phyloP scores from a whole-genome alignment of 441 rosid genomes.

The Populus trichocarpa region DNA sequence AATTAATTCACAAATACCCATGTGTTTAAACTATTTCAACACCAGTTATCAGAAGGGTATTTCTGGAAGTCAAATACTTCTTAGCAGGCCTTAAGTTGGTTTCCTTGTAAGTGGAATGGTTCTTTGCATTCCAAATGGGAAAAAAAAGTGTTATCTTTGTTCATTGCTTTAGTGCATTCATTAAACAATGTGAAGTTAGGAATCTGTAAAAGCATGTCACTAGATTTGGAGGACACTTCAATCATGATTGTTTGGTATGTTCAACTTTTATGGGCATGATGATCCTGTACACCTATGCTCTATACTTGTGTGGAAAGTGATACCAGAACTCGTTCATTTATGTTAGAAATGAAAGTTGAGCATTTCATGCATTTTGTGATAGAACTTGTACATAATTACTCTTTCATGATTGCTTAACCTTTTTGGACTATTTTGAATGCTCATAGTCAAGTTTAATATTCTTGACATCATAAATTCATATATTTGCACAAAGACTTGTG shows the following conservation, averaged over 20 bases:
- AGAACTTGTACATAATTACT: not conserved
- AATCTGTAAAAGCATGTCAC: not conserved
- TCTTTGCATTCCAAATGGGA: not conserved
- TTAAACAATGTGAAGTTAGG: not conserved
- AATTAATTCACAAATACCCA: no score
- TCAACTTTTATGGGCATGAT: not conserved
- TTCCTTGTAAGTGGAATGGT: not conserved
- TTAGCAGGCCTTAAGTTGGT: not conserved
- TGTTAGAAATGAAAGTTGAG: not conserved
- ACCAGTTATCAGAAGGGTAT: not conserved
- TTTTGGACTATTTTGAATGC: not conserved
- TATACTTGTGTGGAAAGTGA: not conserved
- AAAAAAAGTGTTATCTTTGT: no score
- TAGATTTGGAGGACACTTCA: not conserved
- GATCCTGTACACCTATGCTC: not conserved
- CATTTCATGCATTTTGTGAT: not conserved
- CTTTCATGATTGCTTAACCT: no score
- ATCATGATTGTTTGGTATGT: not conserved
- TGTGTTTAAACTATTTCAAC: slow-evolving; percentile 50
- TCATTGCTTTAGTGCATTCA: not conserved
- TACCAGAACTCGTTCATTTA: not conserved
- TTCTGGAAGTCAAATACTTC: not conserved
- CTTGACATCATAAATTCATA: not conserved
- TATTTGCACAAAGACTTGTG: not conserved
- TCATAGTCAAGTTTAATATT: slow-evolving; percentile 8